Evolutionary conservation across 305 asterid species (phyloP), one percentile per base, ranked within the genome.

Genomic region (Fraxinus angustifolia): DNA sequence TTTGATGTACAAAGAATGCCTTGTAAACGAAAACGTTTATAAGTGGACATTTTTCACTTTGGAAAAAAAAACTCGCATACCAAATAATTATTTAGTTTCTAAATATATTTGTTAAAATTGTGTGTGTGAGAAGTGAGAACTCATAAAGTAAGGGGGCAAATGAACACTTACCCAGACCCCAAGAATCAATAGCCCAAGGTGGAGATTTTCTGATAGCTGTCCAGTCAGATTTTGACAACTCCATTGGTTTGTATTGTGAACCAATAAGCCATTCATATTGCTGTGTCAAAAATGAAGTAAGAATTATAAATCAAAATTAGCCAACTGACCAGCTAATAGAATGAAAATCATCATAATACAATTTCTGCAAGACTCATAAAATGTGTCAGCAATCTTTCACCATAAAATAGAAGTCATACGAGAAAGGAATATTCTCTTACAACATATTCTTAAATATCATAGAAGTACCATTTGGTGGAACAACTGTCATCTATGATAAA

Each of bases 241-340:
- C 98, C 93, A 88, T 89, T 79, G 99, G 88, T 87, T 96, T 96
- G 93, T 96, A 96, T 87, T 93, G 98, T 71, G 98, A 70, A 85
- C 93, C 98, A 87, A 96, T 91, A 85, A 96, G 98, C 97, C 96
- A 94, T 84, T 94, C 99, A 86, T 89, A 94, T 93, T 96, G 99
- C 99, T 96, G 93, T 67, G 84, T 58, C 83, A 84, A 83, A 85
- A 81, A 83, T 34, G 68, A 74, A 31, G 14, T 73, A 58, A 77
- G 78, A 82, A 74, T 79, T 79, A 74, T 56, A 56, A 62, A 75
- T 11, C 30, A 77, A 79, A 79, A 65, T 33, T 68, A 84, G 70
- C 48, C 81, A 74, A 75, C 73, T 35, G 48, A 82, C 60, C 73
- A 79, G 79, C 67, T 35, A 74, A 75, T 56, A 73, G 74, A 68